These are phyloP conservation scores for Starmera caribaea DNA, from an alignment of 805 yeast species.

Conservation along the genomic window DNA sequence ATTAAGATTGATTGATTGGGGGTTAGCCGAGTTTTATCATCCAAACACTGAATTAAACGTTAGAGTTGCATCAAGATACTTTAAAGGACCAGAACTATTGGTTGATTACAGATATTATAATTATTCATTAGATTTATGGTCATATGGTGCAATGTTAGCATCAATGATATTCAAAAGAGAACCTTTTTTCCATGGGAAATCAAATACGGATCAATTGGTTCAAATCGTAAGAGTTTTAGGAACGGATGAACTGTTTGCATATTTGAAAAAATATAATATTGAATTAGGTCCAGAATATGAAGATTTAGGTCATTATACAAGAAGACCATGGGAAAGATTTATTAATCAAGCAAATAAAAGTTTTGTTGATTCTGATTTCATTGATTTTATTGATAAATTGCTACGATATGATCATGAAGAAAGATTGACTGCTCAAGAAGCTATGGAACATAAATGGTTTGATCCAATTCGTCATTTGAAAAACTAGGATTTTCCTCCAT, in stretches of 20 bases:
- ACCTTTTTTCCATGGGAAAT: constrained; percentile 87
- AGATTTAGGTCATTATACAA: constrained; percentile 56
- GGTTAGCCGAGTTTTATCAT: constrained; percentile 88
- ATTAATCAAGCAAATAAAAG: constrained; percentile 43
- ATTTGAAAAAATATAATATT: constrained; percentile 60
- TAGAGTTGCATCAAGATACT: constrained; percentile 85
- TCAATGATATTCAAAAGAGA: constrained; percentile 82
- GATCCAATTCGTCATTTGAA: constrained; percentile 19
- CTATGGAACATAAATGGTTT: constrained; percentile 70
- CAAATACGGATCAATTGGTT: constrained; percentile 85
- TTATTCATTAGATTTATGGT: constrained; percentile 85
- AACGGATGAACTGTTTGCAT: constrained; percentile 60
- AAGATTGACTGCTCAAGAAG: constrained; percentile 81
- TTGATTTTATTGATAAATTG: constrained; percentile 65
- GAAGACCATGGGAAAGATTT: constrained; percentile 60
- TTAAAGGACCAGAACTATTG: constrained; percentile 85
- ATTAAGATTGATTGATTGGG: constrained; percentile 87
- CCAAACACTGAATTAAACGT: constrained; percentile 85
- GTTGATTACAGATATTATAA: constrained; percentile 80
- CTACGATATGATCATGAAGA: constrained; percentile 81
- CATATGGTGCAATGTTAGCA: constrained; percentile 86
- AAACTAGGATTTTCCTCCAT: not conserved
- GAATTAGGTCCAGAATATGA: constrained; percentile 71
- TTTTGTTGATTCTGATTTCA: constrained; percentile 41
- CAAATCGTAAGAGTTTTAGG: constrained; percentile 86